Conservation (phyloP, 1,284 basidiomycete genomes). For the Malassezia nana region DNA sequence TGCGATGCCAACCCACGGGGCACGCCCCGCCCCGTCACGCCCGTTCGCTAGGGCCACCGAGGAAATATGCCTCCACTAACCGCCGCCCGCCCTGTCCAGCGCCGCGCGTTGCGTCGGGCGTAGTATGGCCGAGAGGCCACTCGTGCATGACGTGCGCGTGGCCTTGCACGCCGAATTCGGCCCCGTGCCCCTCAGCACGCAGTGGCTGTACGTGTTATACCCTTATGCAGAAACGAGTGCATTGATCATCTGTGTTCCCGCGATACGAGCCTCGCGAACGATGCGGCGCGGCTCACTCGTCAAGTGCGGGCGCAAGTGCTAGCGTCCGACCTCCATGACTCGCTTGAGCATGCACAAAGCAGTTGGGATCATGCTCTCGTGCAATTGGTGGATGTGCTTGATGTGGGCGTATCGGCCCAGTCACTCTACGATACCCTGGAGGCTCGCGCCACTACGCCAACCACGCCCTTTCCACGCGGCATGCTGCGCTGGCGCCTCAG, state of each 20-base stretch:
- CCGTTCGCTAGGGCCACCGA: background rate
- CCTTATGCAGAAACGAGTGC: conserved; percentile 11
- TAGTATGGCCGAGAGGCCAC: background rate
- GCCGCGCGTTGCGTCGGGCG: background rate
- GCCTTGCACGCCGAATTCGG: background rate
- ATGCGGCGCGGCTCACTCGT: background rate
- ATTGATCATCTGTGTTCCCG: conserved; percentile 1
- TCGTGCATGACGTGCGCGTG: background rate
- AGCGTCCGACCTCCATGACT: conserved; percentile 9
- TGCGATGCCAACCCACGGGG: background rate
- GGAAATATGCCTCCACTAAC: conserved; percentile 8
- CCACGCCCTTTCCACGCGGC: conserved; percentile 1
- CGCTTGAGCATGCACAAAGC: conserved; percentile 1
- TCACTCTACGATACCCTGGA: conserved; percentile 5
- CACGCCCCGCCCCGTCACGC: background rate
- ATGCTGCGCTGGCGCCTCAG: conserved; percentile 13
- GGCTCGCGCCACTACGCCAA: background rate
- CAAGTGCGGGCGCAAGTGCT: conserved; percentile 12
- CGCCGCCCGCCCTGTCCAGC: background rate
- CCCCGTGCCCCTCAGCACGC: conserved; percentile 2
- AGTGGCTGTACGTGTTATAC: conserved; percentile 8
- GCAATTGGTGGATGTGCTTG: conserved; percentile 3
- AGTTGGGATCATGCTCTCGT: background rate
- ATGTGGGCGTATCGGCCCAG: conserved; percentile 15
- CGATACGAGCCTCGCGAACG: background rate